A percentile compares a stretch with the other conserved stretches of the same genome.
Evolutionary conservation across 1,139 yeast genomes (phyloP).

Genomic region (Candida sanyaensis): DNA sequence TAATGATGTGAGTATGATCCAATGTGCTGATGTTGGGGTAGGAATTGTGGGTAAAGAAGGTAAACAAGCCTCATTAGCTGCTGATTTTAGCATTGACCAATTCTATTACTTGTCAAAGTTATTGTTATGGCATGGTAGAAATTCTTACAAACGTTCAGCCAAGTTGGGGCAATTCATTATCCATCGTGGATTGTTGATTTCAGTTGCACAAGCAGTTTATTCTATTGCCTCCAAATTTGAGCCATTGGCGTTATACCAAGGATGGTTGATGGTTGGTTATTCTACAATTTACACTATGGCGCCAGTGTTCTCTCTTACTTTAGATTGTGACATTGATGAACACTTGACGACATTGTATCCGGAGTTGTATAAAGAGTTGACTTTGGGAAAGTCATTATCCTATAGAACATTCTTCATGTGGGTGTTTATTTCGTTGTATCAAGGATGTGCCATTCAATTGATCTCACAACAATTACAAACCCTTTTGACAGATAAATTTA

Average conservation of each 20-base stretch:
- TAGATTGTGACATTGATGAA: slow-evolving; percentile 91
- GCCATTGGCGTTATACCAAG: slow-evolving; percentile 91
- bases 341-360: slow-evolving; percentile 89
- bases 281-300: slow-evolving; percentile 98
- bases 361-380: slow-evolving; percentile 89
- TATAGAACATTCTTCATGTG: slow-evolving; percentile 88
- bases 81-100: slow-evolving; percentile 92
- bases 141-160: slow-evolving; percentile 93
- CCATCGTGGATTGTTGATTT: slow-evolving; percentile 91
- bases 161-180: slow-evolving; percentile 94
- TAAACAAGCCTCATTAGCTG: slow-evolving; percentile 94
- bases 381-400: slow-evolving; percentile 83
- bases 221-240: slow-evolving; percentile 85
- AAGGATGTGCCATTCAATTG: slow-evolving; percentile 81
- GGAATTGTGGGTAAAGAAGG: slow-evolving; percentile 99
- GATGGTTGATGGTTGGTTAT: slow-evolving; percentile 98
- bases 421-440: slow-evolving; percentile 85
- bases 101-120: slow-evolving; percentile 87
- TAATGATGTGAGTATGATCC: slow-evolving; percentile 98
- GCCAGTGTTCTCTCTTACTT: slow-evolving; percentile 91
- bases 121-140: slow-evolving; percentile 96
- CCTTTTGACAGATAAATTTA: slow-evolving; percentile 53
- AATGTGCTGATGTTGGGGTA: slow-evolving; percentile 97
- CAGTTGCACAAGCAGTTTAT: slow-evolving; percentile 95
- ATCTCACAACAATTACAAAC: slow-evolving; percentile 77